phyloP scores from a whole-genome alignment of 2,329 filamentous ascomycete species.

The Fusarium sp. region DNA sequence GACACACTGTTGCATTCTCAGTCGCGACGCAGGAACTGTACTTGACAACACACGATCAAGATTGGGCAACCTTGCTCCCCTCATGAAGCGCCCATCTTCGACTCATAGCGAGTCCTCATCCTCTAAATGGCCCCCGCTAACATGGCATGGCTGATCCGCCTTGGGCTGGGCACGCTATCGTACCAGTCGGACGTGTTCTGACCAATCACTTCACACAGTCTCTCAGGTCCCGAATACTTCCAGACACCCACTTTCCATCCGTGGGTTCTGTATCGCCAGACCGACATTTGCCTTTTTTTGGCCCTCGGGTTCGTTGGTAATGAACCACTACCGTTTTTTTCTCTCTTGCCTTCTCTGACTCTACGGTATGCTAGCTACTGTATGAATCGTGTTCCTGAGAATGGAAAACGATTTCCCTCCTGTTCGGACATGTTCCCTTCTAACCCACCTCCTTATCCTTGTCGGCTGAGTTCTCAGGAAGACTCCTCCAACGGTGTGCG shows the following conservation, averaged over 20 bases:
- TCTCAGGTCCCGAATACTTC: conserved; percentile 19
- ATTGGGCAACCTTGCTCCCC: conserved; percentile 36
- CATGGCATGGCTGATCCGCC: conserved; percentile 46
- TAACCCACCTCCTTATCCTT: conserved; percentile 4
- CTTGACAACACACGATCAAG: conserved; percentile 46
- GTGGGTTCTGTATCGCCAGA: conserved; percentile 39
- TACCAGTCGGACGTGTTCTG: conserved; percentile 28
- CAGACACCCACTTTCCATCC: conserved; percentile 38
- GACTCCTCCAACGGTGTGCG: conserved; percentile 16
- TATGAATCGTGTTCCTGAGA: background rate
- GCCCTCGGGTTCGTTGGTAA: conserved; percentile 14
- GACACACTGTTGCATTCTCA: conserved; percentile 36
- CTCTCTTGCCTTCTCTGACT: too few relatives aligned
- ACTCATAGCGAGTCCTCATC: conserved; percentile 27
- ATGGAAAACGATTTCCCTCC: conserved; percentile 20
- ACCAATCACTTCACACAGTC: conserved; percentile 42
- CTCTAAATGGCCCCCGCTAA: conserved; percentile 44
- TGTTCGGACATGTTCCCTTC: conserved; percentile 26
- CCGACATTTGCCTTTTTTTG: conserved; percentile 41
- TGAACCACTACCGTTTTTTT: conserved; percentile 26
- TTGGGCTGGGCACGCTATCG: conserved; percentile 31
- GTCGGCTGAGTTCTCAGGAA: conserved; percentile 17
- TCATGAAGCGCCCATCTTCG: conserved; percentile 39
- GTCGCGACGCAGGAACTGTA: conserved; percentile 47
- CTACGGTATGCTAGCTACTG: conserved; percentile 5